Percentiles rank a stretch among this genome's conserved stretches.
phyloP scores from a whole-genome alignment of 805 yeast species.

The Kazachstania bromeliacearum region DNA sequence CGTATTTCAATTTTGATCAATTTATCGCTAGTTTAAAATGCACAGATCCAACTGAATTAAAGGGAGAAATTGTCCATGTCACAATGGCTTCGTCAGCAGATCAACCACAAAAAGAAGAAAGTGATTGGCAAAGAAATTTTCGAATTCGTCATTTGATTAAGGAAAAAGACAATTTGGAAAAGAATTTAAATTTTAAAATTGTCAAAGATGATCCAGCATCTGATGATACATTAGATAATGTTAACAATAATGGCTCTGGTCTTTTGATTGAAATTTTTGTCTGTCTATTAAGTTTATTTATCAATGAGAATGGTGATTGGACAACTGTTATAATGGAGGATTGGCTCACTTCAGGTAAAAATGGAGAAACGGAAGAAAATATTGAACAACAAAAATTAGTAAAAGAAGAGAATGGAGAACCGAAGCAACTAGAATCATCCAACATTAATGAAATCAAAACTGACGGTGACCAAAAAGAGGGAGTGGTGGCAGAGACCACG shows the following conservation, averaged over 20 bases:
- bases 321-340: constrained; percentile 21
- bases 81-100: constrained; percentile 1
- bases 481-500: constrained; percentile 18
- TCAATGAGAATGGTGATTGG: constrained; percentile 29
- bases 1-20: constrained; percentile 24
- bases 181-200: constrained; percentile 11
- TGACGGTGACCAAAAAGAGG: constrained; percentile 7
- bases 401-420: constrained; percentile 6
- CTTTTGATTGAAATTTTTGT: constrained; percentile 23
- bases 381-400: constrained; percentile 9
- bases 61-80: constrained; percentile 21
- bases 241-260: constrained; percentile 19
- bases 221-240: constrained; percentile 21
- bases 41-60: constrained; percentile 21
- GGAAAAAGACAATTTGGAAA: constrained; percentile 4
- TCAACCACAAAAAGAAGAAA: constrained; percentile 5
- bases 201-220: constrained; percentile 14
- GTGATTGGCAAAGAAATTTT: constrained; percentile 20
- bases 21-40: constrained; percentile 24
- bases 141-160: constrained; percentile 13
- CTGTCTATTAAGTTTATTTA: constrained; percentile 25
- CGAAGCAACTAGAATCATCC: not conserved
- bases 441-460: not conserved
- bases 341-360: constrained; percentile 15
- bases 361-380: constrained; percentile 2